These are phyloP conservation scores for Nannochloropsis salina DNA, from an alignment of 108 stramenopile species.

Conservation along the genomic window DNA sequence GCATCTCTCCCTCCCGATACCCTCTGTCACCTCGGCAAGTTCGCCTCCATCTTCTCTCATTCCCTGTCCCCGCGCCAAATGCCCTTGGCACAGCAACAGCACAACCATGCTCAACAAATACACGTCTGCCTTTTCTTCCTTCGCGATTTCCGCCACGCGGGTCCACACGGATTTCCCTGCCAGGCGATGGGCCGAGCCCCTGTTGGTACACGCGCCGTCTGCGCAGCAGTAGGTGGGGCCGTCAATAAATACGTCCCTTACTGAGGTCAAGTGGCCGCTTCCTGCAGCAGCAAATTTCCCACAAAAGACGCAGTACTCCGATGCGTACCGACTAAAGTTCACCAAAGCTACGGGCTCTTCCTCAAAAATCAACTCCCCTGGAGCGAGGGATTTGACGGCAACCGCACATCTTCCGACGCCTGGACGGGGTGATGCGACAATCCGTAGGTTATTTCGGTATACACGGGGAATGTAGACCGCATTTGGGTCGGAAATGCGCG, in stretches of 20 bases:
- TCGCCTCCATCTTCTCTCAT: not conserved
- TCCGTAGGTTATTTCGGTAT: not conserved
- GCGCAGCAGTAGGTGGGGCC: slow-evolving; percentile 5
- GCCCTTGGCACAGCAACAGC: not conserved
- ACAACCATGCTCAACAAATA: not conserved
- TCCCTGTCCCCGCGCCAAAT: not conserved
- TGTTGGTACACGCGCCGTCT: slow-evolving; percentile 29
- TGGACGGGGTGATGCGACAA: not conserved
- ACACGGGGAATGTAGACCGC: not conserved
- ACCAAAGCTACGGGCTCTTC: slow-evolving; percentile 40
- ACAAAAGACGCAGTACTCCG: not conserved
- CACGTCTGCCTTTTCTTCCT: not conserved
- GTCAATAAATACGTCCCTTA: not conserved
- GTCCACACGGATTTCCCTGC: not conserved
- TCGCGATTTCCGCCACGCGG: not conserved
- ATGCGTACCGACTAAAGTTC: not conserved
- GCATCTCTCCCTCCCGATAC: not conserved
- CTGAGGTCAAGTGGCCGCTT: no score
- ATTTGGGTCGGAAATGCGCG: not conserved
- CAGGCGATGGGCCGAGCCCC: not conserved
- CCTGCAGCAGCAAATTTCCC: not conserved
- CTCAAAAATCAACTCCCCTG: slow-evolving; percentile 25
- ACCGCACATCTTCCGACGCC: slow-evolving; percentile 33
- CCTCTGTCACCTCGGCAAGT: no score
- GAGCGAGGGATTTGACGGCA: slow-evolving; percentile 25